Conservation (phyloP, 305 asterid species). For the Fraxinus latifolia region DNA sequence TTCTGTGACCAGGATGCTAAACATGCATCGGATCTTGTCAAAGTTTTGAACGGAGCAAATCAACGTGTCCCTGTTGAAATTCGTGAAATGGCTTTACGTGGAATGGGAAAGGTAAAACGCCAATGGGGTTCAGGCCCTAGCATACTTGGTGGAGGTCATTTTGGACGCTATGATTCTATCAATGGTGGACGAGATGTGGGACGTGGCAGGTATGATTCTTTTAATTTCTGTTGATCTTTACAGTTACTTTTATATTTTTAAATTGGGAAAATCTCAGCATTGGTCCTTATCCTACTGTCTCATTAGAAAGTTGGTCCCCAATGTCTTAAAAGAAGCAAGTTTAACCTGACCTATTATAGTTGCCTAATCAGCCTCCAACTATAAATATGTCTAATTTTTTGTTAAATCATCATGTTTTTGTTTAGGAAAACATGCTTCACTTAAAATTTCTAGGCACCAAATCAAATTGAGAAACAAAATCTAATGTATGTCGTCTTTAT, state of each 20-base stretch:
- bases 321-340: neutral
- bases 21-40: conserved; percentile 79
- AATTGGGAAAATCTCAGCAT: neutral
- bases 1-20: conserved; percentile 75
- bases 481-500: neutral
- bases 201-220: conserved; percentile 42
- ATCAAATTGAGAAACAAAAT: neutral
- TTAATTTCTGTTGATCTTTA: neutral
- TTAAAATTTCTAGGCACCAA: neutral
- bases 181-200: conserved; percentile 56
- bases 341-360: neutral
- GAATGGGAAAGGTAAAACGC: conserved; percentile 65
- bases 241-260: neutral
- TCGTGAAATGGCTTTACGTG: conserved; percentile 72
- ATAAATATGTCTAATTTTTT: neutral
- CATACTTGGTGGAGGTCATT: conserved; percentile 58
- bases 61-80: conserved; percentile 75
- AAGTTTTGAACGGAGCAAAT: conserved; percentile 83
- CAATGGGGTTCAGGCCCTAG: conserved; percentile 71
- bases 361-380: neutral
- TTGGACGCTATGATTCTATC: conserved; percentile 50
- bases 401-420: neutral
- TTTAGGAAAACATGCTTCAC: neutral
- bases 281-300: neutral
- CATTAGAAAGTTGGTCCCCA: neutral